These are phyloP conservation scores for Jacaranda mimosifolia DNA, from an alignment of 257 asterid genomes.

Conservation along the genomic window DNA sequence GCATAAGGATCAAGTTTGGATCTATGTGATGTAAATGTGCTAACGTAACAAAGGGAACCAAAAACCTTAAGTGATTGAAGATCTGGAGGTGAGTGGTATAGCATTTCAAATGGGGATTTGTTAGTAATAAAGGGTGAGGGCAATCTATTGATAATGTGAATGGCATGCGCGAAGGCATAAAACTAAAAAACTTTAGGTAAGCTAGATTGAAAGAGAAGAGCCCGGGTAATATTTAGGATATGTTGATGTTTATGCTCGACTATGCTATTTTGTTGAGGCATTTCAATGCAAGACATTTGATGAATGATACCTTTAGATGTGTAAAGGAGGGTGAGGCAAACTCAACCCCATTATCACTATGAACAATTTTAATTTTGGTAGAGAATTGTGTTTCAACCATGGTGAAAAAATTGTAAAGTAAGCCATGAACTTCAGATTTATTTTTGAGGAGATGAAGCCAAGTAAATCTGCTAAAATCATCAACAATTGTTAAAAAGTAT, in stretches of 20 bases:
- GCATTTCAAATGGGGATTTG: neutral
- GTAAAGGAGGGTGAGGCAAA: neutral
- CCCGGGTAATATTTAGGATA: neutral
- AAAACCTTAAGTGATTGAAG: neutral
- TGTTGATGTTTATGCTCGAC: neutral
- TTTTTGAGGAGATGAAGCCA: neutral
- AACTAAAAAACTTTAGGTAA: neutral
- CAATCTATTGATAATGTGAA: neutral
- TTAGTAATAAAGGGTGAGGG: neutral
- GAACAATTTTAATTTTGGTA: neutral
- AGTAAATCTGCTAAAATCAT: neutral
- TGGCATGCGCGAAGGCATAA: neutral
- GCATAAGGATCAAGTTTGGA: neutral
- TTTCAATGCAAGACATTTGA: neutral
- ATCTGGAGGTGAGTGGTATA: neutral
- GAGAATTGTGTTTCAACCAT: neutral
- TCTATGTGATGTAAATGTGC: neutral
- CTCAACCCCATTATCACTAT: neutral
- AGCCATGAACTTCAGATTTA: neutral
- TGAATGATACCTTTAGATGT: neutral
- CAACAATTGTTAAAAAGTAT: neutral
- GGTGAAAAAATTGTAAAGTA: neutral
- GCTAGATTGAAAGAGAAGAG: neutral
- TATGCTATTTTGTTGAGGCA: neutral
- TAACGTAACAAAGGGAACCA: neutral